Evolutionary conservation across 169 alveolate species (phyloP).

Genomic region (Theileria equi): DNA sequence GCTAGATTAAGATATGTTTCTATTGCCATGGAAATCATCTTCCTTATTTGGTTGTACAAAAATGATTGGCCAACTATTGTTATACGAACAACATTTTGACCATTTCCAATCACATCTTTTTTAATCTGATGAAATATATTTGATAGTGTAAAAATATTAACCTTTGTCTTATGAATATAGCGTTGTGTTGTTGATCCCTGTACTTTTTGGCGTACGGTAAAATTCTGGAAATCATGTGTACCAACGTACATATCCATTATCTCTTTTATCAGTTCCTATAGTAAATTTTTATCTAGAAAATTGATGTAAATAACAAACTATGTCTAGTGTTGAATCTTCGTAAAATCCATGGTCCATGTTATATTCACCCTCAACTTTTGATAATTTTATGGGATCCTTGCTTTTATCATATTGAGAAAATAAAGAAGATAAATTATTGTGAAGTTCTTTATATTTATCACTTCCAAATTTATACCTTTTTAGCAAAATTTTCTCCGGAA

Average conservation of each 20-base stretch:
- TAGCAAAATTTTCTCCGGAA: constrained; percentile 71
- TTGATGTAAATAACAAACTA: too few relatives aligned
- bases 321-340: constrained; percentile 62
- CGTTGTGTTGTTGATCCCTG: constrained; percentile 71
- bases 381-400: constrained; percentile 1
- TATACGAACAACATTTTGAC: constrained; percentile 57
- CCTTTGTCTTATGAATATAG: constrained; percentile 70
- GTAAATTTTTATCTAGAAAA: too few relatives aligned
- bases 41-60: constrained; percentile 79
- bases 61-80: constrained; percentile 79
- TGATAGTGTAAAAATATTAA: too few relatives aligned
- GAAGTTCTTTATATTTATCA: constrained; percentile 23
- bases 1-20: constrained; percentile 78
- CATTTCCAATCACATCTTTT: constrained; percentile 16
- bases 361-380: constrained; percentile 9
- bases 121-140: too few relatives aligned
- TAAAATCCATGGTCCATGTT: constrained; percentile 29
- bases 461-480: constrained; percentile 27
- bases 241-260: constrained; percentile 71
- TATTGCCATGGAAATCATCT: constrained; percentile 75
- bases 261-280: constrained; percentile 40
- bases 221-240: constrained; percentile 77
- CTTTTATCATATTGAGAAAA: constrained; percentile 26
- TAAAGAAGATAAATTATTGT: constrained; percentile 10
- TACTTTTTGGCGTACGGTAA: constrained; percentile 69